Evolutionary conservation across 345 rosid genomes (phyloP), one percentile per base, ranked within the genome.

Genomic region (Turritis glabra): DNA sequence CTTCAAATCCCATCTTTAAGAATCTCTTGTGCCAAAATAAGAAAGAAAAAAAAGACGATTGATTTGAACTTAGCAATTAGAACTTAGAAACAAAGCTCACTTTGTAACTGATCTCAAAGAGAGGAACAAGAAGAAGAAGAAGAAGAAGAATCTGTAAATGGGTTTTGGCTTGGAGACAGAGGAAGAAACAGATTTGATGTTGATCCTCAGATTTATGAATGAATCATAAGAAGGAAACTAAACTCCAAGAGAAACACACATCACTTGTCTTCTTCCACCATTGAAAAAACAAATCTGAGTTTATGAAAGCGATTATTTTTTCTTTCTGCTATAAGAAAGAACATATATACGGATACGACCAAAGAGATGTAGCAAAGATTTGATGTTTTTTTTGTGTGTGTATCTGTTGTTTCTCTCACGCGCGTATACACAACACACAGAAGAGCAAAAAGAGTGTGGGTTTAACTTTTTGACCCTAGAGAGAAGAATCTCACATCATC

Each of bases 1-100:
- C 85, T 75, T 78, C 88, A 81, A 84, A 76, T 63, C 84, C 84
- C 85, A 80, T 87, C 84, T 80, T 77, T 59, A 73, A 74, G 73
- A 75, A 75, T 33, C 30, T 69, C 30, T 53, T 46, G 65, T 46
- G 41, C 17, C 17, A 54, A 50, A 14, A 33, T 6, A 2, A 27
- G 30, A 27, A 27, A n/a, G n/a, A 2, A 44, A n/a, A n/a, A 18
- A n/a, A 6, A 2, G 50, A 44, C 8, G 40, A 30, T 30, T 30
- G 40, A 30, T 55, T 56, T 30, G 25, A 29, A 18, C 23, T 14
- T 22, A 58, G 3, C 32, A 43, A 68, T 7, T 21, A 12, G 14
- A 62, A 37, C 5, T 37, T 29, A 50, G 54, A 73, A 62, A 75
- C 55, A 52, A 30, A 60, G 46, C 75, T 61, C 41, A 69, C 38